Base-by-base conservation (phyloP, 352 stramenopile species). In the Phytophthora chlamydospora region DNA sequence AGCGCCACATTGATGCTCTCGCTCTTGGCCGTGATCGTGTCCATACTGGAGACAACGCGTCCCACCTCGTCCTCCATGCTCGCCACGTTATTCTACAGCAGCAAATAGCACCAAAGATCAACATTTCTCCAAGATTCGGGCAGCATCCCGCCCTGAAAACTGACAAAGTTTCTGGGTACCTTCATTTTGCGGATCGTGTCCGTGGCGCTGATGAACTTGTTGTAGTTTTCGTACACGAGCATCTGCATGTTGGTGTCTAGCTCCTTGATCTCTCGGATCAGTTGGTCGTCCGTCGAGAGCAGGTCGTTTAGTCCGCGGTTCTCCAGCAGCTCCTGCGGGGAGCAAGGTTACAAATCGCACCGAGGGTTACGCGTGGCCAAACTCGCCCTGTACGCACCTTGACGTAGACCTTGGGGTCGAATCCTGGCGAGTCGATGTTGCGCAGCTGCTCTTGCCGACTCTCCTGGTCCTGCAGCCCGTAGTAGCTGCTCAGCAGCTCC, bases 161-260 rank as follows among this genome's bases (percentile, higher is more conserved):
- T 17, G 3, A 39, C 6, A 6, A 27, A 32, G 12, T 12, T 43
- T 14, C 31, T 19, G 24, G 27, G 19, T 11, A 90, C 81, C 67
- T 96, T 96, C 90, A 98, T 97, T 65, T 97, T 97, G 45, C 96
- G 90, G 74, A 99, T 99, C 48, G 97, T 99, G 76, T 99, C 97
- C 1, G 98, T 99, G 32, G 97, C 97, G 66, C 93, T 97, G 66
- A 99, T 99, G 70, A 99, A 99, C 74, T 99, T 99, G 78, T 97
- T 98, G 86, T 99, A 99, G 77, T 99, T 99, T 66, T 99, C 98
- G 72, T 99, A 99, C 17, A 99, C 98, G 39, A 99, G 83, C 75
- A 98, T 99, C 80, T 99, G 98, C 97, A 99, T 99, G 49, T 97
- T 98, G 17, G 91, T 98, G 75, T 99, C 97, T 14, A 99, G 83